phyloP scores from a whole-genome alignment of 129 eudicot genomes.

The Calendula officinalis region DNA sequence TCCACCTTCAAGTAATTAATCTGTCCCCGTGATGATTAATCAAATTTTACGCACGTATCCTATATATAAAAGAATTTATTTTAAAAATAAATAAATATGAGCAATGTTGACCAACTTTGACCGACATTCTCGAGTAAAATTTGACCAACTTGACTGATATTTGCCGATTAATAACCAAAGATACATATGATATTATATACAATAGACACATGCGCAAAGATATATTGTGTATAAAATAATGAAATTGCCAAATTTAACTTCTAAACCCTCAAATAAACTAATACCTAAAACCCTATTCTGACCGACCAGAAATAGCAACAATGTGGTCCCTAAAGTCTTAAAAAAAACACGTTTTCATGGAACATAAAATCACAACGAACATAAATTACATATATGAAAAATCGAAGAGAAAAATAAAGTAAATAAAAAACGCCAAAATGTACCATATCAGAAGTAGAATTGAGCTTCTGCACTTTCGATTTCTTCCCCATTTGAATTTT shows the following conservation, averaged over 20 bases:
- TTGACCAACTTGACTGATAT: too few species aligned
- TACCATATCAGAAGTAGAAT: conserved; percentile 15
- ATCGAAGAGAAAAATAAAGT: not conserved
- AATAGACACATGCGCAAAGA: not conserved
- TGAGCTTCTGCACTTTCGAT: conserved; percentile 2
- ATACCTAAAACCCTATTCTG: not conserved
- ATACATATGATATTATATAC: too few species aligned
- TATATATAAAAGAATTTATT: too few species aligned
- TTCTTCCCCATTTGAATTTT: conserved; percentile 14
- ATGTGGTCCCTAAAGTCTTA: not conserved
- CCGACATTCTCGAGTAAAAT: too few species aligned
- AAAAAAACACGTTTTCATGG: not conserved
- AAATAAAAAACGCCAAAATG: not conserved
- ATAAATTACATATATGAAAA: not conserved
- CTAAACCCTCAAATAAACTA: conserved; percentile 1
- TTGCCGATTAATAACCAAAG: too few species aligned
- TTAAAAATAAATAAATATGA: too few species aligned
- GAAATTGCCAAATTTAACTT: not conserved
- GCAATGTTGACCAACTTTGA: too few species aligned
- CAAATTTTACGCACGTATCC: too few species aligned
- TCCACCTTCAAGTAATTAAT: too few species aligned
- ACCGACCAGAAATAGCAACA: not conserved
- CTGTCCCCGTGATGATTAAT: too few species aligned
- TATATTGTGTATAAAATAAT: too few species aligned
- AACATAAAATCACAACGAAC: not conserved